These are phyloP conservation scores for Bacidia gigantensis DNA, from an alignment of 495 filamentous ascomycete genomes.

Conservation along the genomic window DNA sequence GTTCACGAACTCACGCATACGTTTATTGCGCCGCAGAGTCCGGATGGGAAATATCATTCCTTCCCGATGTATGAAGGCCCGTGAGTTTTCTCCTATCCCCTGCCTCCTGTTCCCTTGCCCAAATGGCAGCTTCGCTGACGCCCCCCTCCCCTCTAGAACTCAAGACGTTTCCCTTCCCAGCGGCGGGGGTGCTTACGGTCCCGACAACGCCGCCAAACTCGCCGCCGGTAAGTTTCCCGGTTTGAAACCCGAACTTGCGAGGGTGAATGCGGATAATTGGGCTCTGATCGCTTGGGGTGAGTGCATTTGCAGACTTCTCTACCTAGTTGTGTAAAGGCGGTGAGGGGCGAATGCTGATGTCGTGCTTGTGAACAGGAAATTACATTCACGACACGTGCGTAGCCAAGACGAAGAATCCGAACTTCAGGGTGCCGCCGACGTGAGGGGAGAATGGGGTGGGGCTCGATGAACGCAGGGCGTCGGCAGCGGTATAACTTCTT, in stretches of 20 bases:
- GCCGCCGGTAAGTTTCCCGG: background rate
- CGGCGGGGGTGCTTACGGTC: background rate
- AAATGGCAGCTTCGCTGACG: background rate
- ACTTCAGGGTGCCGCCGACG: too few relatives aligned
- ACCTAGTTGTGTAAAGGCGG: too few relatives aligned
- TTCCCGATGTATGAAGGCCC: background rate
- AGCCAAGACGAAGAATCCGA: background rate
- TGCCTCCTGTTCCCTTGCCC: background rate
- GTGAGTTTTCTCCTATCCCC: background rate
- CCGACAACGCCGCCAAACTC: background rate
- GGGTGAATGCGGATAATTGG: background rate
- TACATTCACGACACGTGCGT: background rate
- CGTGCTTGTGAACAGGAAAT: background rate
- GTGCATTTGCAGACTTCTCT: background rate
- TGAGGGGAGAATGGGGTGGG: too few relatives aligned
- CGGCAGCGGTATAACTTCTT: too few relatives aligned
- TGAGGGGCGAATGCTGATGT: background rate
- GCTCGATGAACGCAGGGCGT: too few relatives aligned
- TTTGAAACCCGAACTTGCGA: background rate
- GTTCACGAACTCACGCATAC: background rate
- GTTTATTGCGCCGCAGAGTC: background rate
- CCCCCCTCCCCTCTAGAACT: background rate
- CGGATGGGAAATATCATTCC: background rate
- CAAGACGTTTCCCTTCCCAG: background rate
- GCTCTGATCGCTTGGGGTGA: conserved; percentile 1